These are phyloP conservation scores for Kwoniella europaea DNA, from an alignment of 768 basidiomycete genomes.

Conservation along the genomic window DNA sequence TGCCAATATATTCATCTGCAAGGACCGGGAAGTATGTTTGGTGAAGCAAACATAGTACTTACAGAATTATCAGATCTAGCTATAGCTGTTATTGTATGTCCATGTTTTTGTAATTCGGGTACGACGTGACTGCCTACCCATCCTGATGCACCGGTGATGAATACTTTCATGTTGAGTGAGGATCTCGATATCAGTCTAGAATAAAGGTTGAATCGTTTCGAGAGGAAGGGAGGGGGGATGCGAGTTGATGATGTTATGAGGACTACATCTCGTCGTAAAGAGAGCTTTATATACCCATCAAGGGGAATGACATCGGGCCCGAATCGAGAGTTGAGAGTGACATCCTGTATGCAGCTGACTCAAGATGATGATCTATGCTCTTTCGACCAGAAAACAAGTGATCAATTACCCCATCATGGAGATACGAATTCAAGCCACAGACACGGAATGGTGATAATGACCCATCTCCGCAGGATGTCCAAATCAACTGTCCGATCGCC, in stretches of 20 bases:
- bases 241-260: neutral
- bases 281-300: neutral
- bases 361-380: too few relatives aligned
- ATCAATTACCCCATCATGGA: too few relatives aligned
- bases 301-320: neutral
- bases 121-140: conserved; percentile 31
- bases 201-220: too few relatives aligned
- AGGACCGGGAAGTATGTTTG: neutral
- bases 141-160: conserved; percentile 49
- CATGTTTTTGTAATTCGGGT: conserved; percentile 24
- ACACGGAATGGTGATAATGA: too few relatives aligned
- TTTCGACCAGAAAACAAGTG: too few relatives aligned
- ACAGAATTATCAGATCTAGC: conserved; percentile 34
- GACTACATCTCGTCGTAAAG: neutral
- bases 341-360: too few relatives aligned
- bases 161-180: conserved; percentile 36
- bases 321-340: neutral
- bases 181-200: too few relatives aligned
- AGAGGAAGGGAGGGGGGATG: neutral
- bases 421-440: too few relatives aligned
- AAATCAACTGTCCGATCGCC: neutral
- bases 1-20: neutral
- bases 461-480: neutral
- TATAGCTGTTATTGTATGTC: conserved; percentile 39
- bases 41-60: neutral